A percentile compares a stretch with the other conserved stretches of the same genome.
Evolutionary conservation across 352 stramenopile genomes (phyloP).

Genomic region (Blastocystis sp.): DNA sequence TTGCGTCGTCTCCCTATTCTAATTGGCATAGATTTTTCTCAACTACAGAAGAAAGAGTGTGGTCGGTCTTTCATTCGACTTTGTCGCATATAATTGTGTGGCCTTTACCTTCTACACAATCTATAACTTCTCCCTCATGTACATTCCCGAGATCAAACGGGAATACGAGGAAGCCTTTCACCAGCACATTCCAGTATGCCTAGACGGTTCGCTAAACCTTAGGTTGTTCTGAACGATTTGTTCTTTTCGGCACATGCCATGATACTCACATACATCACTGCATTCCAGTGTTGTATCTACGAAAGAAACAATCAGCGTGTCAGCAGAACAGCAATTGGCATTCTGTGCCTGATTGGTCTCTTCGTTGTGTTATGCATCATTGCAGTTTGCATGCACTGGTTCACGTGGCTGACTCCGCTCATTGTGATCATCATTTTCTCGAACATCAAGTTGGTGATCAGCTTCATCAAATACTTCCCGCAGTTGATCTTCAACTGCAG

Average conservation of each 20-base stretch:
- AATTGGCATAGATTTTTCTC: constrained; percentile 34
- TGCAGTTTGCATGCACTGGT: background rate
- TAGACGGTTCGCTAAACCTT: background rate
- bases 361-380: constrained; percentile 1
- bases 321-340: constrained; percentile 38
- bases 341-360: constrained; percentile 24
- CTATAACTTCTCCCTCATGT: constrained; percentile 56
- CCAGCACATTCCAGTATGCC: constrained; percentile 13
- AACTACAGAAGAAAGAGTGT: constrained; percentile 37
- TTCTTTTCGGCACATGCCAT: constrained; percentile 57
- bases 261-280: constrained; percentile 40
- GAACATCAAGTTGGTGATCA: constrained; percentile 58
- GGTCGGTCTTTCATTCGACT: constrained; percentile 40
- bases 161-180: constrained; percentile 24
- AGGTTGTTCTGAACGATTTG: constrained; percentile 54
- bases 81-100: constrained; percentile 53
- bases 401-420: constrained; percentile 18
- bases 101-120: constrained; percentile 56
- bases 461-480: constrained; percentile 58
- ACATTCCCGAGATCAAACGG: constrained; percentile 1
- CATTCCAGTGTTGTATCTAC: constrained; percentile 48
- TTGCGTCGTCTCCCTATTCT: background rate
- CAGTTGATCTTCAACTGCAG: constrained; percentile 53
- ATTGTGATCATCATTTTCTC: constrained; percentile 22
- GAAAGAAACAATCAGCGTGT: background rate